Base-by-base conservation (phyloP, 202 grass and related monocot genomes). In the Schoenoplectus tabernaemontani region DNA sequence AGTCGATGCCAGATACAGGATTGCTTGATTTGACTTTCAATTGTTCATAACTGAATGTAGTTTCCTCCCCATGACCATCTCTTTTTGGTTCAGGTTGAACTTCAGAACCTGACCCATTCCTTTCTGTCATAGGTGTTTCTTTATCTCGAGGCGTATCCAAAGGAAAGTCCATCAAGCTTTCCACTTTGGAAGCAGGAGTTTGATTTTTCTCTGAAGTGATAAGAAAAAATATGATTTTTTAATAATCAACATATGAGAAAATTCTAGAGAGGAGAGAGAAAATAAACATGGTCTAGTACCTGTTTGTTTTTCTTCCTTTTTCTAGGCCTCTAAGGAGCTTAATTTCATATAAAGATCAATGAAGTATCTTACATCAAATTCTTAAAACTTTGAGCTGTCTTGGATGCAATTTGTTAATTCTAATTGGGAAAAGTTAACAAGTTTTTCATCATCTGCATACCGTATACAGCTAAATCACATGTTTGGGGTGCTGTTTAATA, bases 1-100 rank as follows among this genome's bases (percentile, higher is more conserved):
- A 82, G 79, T 99, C 89, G 76, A 99, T 99, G 56, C 90, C 96
- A 77, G 70, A 64, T 57, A 92, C 89, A 89, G 96, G 96, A 84
- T 92, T 78, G 9, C 78, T 80, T 58, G 96, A 95, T 76, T 87
- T 92, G 51, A 90, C 82, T 92, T 86, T 89, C 79, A 98, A 66
- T 17, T 86, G 86, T 24, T 99, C 96, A 85, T 95, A 99, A 85
- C 84, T 95, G 56, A 89, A 99, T 80, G 26, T 88, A 23, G 92
- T 87, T 86, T 95, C 74, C 64, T 87, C 88, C 66, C 85, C 89
- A 87, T 85, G 89, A 64, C 86, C 83, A 11, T 84, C 81, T 76
- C 76, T 76, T 54, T 78, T 89, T 60, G 85, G 80, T 82, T 97
- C 87, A 37, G 85, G 50, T 70, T 86, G 82, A 71, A 63, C 85